These are phyloP conservation scores for Cryphonectria radicalis DNA, from an alignment of 2,329 filamentous ascomycete species.

Conservation along the genomic window DNA sequence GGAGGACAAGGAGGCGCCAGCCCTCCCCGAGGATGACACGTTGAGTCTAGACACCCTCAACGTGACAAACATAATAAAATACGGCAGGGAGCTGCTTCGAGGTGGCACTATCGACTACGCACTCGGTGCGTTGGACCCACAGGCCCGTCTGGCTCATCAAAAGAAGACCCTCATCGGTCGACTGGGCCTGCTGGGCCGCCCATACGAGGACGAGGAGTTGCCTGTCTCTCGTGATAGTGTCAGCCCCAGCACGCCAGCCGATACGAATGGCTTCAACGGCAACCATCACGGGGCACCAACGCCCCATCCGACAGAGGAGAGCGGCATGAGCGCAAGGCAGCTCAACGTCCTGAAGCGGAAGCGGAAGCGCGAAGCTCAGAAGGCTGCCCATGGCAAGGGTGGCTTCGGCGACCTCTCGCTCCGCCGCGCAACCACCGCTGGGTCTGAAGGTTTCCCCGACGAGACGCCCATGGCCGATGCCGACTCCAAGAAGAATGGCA, in stretches of 20 bases:
- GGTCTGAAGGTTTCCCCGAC: slow-evolving; percentile 65
- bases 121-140: slow-evolving; percentile 79
- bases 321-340: slow-evolving; percentile 85
- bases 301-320: slow-evolving; percentile 60
- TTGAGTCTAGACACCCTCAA: slow-evolving; percentile 78
- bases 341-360: slow-evolving; percentile 95
- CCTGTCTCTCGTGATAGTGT: slow-evolving; percentile 64
- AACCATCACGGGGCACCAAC: slow-evolving; percentile 42
- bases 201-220: slow-evolving; percentile 82
- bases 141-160: slow-evolving; percentile 79
- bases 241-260: slow-evolving; percentile 52
- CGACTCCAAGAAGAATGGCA: slow-evolving; percentile 65
- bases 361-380: slow-evolving; percentile 85
- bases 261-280: slow-evolving; percentile 41
- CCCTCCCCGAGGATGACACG: slow-evolving; percentile 59
- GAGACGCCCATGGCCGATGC: slow-evolving; percentile 59
- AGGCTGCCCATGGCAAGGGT: slow-evolving; percentile 83
- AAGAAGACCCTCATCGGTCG: slow-evolving; percentile 86
- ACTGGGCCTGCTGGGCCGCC: slow-evolving; percentile 82
- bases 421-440: slow-evolving; percentile 63
- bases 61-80: slow-evolving; percentile 76
- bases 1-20: slow-evolving; percentile 44
- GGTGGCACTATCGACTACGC: slow-evolving; percentile 87
- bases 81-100: slow-evolving; percentile 82
- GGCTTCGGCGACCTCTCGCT: slow-evolving; percentile 85